Evolutionary conservation across 83 land plant genomes (phyloP), one percentile per base, ranked within the genome.

Genomic region (Diphasiastrum complanatum): DNA sequence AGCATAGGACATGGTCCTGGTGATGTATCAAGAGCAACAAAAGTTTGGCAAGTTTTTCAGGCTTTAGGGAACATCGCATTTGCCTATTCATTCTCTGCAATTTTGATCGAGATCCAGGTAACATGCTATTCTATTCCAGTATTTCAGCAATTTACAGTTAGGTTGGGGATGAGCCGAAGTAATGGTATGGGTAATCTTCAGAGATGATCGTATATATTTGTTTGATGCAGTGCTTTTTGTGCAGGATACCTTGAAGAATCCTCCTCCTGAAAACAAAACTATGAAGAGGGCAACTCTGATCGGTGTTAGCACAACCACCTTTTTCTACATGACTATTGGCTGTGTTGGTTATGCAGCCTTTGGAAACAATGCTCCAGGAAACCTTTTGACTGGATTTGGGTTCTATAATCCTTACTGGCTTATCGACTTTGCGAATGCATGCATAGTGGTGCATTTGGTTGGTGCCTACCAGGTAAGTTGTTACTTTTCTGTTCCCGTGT

Each of bases 41-140:
- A 76, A 47, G 48, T 47, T 1, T 82, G 85, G 85, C 45, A 59
- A 32, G 52, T 61, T 4, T 75, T 80, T 50, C 77, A 72, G 50
- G 75, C 84, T 11, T 75, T 82, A 12, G 85, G 85, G 20, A 80
- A 82, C 29, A 73, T 82, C 48, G 80, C 85, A 28, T 82, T 80
- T 63, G 84, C 85, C 3, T 82, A 82, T 46, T 61, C 84, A 16
- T 82, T 66, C 64, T 37, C 81, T n/a, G n/a, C n/a, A n/a, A 36
- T 83, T 18, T 68, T 83, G 1, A 67, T 83, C 37, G 86, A 80
- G 30, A 83, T 83, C 41, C 78, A 83, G 81, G 86, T 71, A 67
- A 33, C 25, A 18, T 58, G 32, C 1, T 3, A 6, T 22, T 1
- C 12, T n/a, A 58, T 33, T 29, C 34, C 32, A 2, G 6, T 27